Conservation (phyloP, 495 filamentous ascomycete genomes). For the Lasiosphaeria miniovina region DNA sequence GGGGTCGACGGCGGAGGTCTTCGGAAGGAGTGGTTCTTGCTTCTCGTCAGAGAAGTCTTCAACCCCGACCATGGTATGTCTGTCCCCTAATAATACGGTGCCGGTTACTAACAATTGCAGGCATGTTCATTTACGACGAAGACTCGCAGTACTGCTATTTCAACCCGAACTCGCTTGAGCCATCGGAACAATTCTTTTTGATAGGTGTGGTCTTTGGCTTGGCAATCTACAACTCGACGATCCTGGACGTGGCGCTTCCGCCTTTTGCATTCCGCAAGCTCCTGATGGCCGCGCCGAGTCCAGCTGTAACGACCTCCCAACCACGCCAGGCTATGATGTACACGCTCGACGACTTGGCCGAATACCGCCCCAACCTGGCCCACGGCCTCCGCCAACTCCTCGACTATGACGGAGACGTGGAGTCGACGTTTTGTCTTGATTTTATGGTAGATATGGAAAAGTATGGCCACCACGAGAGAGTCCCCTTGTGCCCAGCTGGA, state of each 20-base stretch:
- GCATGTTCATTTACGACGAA: constrained; percentile 91
- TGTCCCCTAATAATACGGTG: not conserved
- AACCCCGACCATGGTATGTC: constrained; percentile 82
- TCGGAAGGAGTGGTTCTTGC: constrained; percentile 93
- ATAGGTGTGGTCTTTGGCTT: constrained; percentile 86
- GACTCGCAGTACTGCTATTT: constrained; percentile 94
- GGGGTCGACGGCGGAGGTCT: constrained; percentile 89
- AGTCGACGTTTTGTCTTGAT: constrained; percentile 76
- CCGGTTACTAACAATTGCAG: constrained; percentile 38
- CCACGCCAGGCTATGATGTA: constrained; percentile 63
- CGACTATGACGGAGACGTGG: constrained; percentile 82
- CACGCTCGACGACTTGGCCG: constrained; percentile 79
- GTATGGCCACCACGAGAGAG: constrained; percentile 64
- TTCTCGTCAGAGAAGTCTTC: constrained; percentile 88
- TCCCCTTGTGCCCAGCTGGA: constrained; percentile 74
- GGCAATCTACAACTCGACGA: constrained; percentile 95
- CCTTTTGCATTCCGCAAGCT: constrained; percentile 93
- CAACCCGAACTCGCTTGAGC: constrained; percentile 87
- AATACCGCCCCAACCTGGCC: constrained; percentile 76
- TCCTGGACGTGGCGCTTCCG: constrained; percentile 84
- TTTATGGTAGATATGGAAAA: constrained; percentile 76
- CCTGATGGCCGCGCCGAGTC: constrained; percentile 64
- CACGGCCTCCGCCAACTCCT: constrained; percentile 72
- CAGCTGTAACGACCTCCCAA: constrained; percentile 50
- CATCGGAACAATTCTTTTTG: constrained; percentile 89